Evolutionary conservation across 495 filamentous ascomycete species (phyloP).

Genomic region (Tetracladium marchalianum): DNA sequence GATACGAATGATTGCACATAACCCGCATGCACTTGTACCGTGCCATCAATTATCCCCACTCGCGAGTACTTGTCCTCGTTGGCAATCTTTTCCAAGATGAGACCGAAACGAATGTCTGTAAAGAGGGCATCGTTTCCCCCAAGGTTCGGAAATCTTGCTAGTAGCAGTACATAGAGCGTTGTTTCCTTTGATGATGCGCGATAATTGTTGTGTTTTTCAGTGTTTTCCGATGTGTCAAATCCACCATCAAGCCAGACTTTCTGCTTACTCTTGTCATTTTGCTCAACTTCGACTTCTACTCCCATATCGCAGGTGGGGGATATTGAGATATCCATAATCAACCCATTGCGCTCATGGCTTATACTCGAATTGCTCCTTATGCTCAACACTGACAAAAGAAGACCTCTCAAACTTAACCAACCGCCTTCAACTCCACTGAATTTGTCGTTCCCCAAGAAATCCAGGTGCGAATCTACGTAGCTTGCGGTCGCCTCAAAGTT

Average conservation of each 20-base stretch:
- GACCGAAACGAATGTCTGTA: neutral
- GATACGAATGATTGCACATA: neutral
- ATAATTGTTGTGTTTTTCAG: no score
- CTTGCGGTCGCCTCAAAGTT: neutral
- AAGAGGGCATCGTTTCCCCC: neutral
- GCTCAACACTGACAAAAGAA: no score
- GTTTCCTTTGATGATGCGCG: no score
- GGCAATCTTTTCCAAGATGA: neutral
- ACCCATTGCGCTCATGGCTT: no score
- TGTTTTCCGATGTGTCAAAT: neutral
- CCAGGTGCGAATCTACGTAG: neutral
- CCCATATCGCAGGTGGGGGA: neutral
- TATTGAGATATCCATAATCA: neutral
- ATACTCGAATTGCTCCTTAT: no score
- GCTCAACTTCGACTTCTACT: neutral
- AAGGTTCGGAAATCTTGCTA: neutral
- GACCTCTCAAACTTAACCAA: no score
- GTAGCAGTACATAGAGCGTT: neutral
- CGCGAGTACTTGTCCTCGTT: neutral
- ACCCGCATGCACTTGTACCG: neutral
- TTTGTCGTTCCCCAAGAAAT: neutral
- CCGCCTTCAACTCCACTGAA: no score
- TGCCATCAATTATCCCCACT: neutral
- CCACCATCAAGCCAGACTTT: neutral
- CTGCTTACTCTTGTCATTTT: neutral